Evolutionary conservation across 2,329 filamentous ascomycete species (phyloP), one percentile per base, ranked within the genome.

Genomic region (Boeremia exigua): DNA sequence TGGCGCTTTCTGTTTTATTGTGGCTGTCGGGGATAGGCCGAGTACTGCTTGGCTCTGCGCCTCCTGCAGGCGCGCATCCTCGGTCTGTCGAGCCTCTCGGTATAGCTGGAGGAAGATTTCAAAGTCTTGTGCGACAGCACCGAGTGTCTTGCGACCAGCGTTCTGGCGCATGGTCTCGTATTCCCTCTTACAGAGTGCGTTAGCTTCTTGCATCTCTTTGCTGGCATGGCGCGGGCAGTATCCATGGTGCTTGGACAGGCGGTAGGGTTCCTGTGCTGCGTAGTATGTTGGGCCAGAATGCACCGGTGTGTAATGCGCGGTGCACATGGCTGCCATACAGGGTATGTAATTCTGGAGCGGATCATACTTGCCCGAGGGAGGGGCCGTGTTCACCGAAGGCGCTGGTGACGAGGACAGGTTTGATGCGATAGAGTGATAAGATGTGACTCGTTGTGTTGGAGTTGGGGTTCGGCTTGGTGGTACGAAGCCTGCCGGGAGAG

Each of bases 121-220:
- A 32, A 72, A 73, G 30, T 73, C 71, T 1, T 56, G 56, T 5
- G 66, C 68, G 5, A 74, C 62, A 9, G 50, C 33, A 9, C 67
- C 63, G 8, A 74, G 66, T 3, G 69, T 72, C 48, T 69, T 70
- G 28, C 71, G 68, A 11, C 70, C 69, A 5, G 70, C 70, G n/a
- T 67, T 69, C 47, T 74, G 71, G 14, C 71, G 62, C 57, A 72
- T 63, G 8, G 33, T 19, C 39, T 74, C 71, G 53, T 63, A 72
- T 15, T 65, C 60, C 4, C 32, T 54, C 23, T 72, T 73, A 48
- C 63, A 69, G 2, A 55, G 37, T 3, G 56, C 51, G 39, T 67
- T 72, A 6, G 68, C 66, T 25, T 61, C 53, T 32, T 63, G 63
- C 15, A 72, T 58, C n/a, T 74, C 70, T 34, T 60, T 57, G 33